Evolutionary conservation across 345 rosid species (phyloP).

Genomic region (Raphanus sativus): DNA sequence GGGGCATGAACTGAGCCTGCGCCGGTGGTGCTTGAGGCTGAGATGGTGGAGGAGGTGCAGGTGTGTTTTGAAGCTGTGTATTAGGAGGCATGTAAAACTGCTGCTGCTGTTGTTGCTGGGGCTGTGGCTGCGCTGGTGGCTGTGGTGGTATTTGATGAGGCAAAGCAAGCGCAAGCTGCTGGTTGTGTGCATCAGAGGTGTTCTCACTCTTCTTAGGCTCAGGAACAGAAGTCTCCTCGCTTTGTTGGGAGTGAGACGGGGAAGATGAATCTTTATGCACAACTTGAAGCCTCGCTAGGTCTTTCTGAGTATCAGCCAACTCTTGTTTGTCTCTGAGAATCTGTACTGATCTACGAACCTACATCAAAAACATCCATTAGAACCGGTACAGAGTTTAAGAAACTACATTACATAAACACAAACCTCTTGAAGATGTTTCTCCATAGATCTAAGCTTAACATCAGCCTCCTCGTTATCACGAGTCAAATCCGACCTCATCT

Average conservation of each 20-base stretch:
- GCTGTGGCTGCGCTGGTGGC: constrained; percentile 39
- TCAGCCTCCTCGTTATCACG: constrained; percentile 75
- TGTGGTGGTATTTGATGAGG: constrained; percentile 83
- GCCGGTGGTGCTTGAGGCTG: constrained; percentile 34
- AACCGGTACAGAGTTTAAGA: too few relatives aligned
- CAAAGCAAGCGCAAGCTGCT: constrained; percentile 88
- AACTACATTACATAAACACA: constrained; percentile 5
- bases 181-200: constrained; percentile 63
- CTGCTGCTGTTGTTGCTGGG: constrained; percentile 45
- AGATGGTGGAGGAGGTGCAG: constrained; percentile 39
- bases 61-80: constrained; percentile 48
- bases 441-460: constrained; percentile 78
- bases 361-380: constrained; percentile 13
- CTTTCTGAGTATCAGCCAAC: constrained; percentile 91
- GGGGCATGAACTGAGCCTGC: constrained; percentile 36
- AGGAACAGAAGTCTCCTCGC: constrained; percentile 58
- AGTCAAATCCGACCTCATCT: constrained; percentile 74
- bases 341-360: constrained; percentile 99
- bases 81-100: constrained; percentile 65
- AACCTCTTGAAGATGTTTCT: constrained; percentile 97
- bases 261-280: constrained; percentile 83
- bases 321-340: constrained; percentile 98
- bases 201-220: constrained; percentile 64
- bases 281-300: constrained; percentile 85
- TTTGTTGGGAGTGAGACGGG: constrained; percentile 37